Percentiles rank a stretch among this genome's conserved stretches.
These are phyloP conservation scores for Ascochyta pisi DNA, from an alignment of 2,329 filamentous ascomycete species.

Conservation along the genomic window DNA sequence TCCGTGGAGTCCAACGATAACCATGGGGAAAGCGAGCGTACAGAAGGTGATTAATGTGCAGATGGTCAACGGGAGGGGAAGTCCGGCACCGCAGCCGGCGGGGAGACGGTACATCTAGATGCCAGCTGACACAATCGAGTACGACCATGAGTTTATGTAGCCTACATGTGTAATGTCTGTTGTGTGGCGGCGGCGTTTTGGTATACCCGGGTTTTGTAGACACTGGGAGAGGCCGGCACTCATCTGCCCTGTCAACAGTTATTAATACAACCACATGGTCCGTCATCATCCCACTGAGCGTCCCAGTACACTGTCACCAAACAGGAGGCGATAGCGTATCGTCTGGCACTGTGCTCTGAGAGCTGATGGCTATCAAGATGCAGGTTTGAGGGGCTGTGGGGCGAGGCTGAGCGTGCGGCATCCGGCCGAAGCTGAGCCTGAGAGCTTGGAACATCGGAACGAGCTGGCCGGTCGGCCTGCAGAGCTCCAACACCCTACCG, in stretches of 20 bases:
- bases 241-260: conserved; percentile 2
- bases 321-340: not conserved
- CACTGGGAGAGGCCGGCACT: conserved; percentile 6
- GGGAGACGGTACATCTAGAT: conserved; percentile 4
- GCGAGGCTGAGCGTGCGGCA: conserved; percentile 7
- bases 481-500: conserved; percentile 8
- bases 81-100: conserved; percentile 4
- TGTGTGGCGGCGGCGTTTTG: conserved; percentile 4
- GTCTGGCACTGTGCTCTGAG: not conserved
- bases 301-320: not conserved
- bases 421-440: conserved; percentile 7
- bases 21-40: conserved; percentile 23
- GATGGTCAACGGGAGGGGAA: conserved; percentile 22
- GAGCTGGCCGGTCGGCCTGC: conserved; percentile 22
- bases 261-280: not conserved
- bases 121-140: not conserved
- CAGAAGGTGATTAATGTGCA: conserved; percentile 22
- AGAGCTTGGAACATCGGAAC: conserved; percentile 27
- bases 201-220: conserved; percentile 13
- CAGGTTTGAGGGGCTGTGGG: not conserved
- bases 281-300: not conserved
- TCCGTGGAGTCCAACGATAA: conserved; percentile 30
- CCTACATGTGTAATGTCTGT: conserved; percentile 3
- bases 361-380: not conserved
- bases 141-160: not conserved